phyloP scores from a whole-genome alignment of 2,329 filamentous ascomycete species.

The Shiraia sp. region DNA sequence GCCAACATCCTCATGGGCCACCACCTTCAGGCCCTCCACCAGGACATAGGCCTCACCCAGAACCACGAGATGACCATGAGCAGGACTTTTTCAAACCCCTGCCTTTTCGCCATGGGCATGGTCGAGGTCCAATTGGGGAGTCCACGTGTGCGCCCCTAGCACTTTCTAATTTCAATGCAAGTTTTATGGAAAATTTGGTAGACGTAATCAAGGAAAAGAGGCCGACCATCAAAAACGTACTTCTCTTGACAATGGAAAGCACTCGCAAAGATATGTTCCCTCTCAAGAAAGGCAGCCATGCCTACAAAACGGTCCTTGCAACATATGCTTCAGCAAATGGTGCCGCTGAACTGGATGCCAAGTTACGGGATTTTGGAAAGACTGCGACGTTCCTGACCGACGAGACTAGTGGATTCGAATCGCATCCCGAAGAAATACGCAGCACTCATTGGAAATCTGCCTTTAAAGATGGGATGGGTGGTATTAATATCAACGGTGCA shows the following conservation, averaged over 20 bases:
- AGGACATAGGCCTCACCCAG: not conserved
- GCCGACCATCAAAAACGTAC: conserved; percentile 15
- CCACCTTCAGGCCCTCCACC: no score
- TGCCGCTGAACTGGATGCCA: conserved; percentile 10
- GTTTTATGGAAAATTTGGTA: conserved; percentile 2
- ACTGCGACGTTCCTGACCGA: conserved; percentile 14
- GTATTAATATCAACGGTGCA: conserved; percentile 17
- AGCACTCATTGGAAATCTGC: conserved; percentile 8
- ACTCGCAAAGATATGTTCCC: conserved; percentile 22
- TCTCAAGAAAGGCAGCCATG: conserved; percentile 15
- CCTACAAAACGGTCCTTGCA: conserved; percentile 13
- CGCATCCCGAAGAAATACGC: not conserved
- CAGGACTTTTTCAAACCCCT: no score
- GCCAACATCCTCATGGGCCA: not conserved
- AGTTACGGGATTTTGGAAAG: conserved; percentile 11
- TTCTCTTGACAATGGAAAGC: conserved; percentile 19
- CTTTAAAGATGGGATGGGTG: conserved; percentile 19
- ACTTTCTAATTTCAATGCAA: conserved; percentile 17
- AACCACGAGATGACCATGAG: not conserved
- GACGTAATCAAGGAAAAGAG: conserved; percentile 7
- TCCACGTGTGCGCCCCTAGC: conserved; percentile 13
- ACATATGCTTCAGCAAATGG: conserved; percentile 10
- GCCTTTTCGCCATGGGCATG: conserved; percentile 1
- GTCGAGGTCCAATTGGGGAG: conserved; percentile 3
- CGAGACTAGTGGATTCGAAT: conserved; percentile 10